These are phyloP conservation scores for Spinacia oleracea DNA, from an alignment of 179 eudicot genomes.

Conservation along the genomic window DNA sequence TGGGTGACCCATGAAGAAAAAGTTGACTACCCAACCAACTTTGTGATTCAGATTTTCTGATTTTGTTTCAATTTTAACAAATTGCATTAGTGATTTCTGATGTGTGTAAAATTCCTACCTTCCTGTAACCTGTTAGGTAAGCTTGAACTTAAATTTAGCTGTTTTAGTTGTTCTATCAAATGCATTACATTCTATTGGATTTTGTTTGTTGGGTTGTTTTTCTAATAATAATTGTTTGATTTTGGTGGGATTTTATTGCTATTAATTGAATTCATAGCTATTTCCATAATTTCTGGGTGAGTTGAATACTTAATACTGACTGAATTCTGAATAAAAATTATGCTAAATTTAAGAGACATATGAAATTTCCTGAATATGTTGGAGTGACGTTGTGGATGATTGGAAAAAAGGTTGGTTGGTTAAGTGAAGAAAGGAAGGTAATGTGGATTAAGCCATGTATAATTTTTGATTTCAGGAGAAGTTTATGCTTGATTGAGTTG, in stretches of 20 bases:
- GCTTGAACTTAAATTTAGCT: not conserved
- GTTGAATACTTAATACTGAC: not conserved
- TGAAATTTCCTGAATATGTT: not conserved
- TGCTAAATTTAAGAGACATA: not conserved
- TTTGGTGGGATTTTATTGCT: not conserved
- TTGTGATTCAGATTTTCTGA: slow-evolving; percentile 16
- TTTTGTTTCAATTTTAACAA: slow-evolving; percentile 25
- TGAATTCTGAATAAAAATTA: not conserved
- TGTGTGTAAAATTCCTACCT: slow-evolving; percentile 24
- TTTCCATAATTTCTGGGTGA: not conserved
- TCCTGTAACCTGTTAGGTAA: slow-evolving; percentile 45
- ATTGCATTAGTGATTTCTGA: slow-evolving; percentile 12
- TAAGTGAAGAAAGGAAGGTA: not conserved
- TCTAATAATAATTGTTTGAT: not conserved
- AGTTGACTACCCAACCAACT: slow-evolving; percentile 20
- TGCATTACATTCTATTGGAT: not conserved
- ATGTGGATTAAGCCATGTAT: not conserved
- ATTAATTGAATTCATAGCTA: not conserved
- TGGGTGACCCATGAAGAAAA: slow-evolving; percentile 43
- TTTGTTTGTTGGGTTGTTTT: not conserved
- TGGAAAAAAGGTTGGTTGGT: too few species aligned
- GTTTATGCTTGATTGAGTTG: not conserved
- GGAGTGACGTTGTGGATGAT: not conserved
- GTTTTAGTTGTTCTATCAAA: too few species aligned
- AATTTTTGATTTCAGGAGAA: not conserved